Base-by-base conservation (phyloP, 148 eudicot genomes). In the Bassia scoparia region DNA sequence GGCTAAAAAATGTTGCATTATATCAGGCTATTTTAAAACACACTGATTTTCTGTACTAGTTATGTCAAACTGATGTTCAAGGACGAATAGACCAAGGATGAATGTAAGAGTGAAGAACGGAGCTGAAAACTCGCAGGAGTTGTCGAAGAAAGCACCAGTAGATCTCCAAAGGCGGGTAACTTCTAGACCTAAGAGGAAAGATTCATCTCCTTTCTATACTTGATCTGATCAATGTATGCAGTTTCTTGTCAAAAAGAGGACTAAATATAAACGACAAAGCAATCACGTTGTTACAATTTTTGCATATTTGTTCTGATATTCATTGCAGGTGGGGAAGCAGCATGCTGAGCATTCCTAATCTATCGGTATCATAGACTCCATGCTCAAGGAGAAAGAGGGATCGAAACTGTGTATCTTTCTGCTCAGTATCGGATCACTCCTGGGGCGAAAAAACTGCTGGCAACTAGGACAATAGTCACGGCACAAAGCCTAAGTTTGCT, bases 401-500 rank as follows among this genome's bases (percentile, higher is more conserved):
- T 21, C 35, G 9, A 73, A 23, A 38, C 74, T 5, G 70, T 68
- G 29, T 77, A 68, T 65, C 43, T 73, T 69, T 84, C 81, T 38
- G 83, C 91, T 29, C 85, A 20, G 77, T 46, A 73, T 80, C 31
- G 83, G 82, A 43, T 68, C 80, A 52, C 77, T 77, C 62, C 69
- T 82, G 7, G 7, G 83, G 81, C 44, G 81, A n/a, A n/a, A n/a
- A n/a, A n/a, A n/a, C n/a, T n/a, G n/a, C n/a, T n/a, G n/a, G n/a
- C n/a, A n/a, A n/a, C n/a, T n/a, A n/a, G n/a, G n/a, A n/a, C 26
- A 44, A 34, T 18, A 71, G 41, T 8, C 66, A 72, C 7, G 37
- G 33, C 78, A 48, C 68, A 35, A 68, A 56, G 61, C 76, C 72
- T 46, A 50, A 62, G 64, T 75, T 75, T 63, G 18, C 56, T 59